Base-by-base conservation (phyloP, 2,329 filamentous ascomycete species). In the Diaporthe vexans region DNA sequence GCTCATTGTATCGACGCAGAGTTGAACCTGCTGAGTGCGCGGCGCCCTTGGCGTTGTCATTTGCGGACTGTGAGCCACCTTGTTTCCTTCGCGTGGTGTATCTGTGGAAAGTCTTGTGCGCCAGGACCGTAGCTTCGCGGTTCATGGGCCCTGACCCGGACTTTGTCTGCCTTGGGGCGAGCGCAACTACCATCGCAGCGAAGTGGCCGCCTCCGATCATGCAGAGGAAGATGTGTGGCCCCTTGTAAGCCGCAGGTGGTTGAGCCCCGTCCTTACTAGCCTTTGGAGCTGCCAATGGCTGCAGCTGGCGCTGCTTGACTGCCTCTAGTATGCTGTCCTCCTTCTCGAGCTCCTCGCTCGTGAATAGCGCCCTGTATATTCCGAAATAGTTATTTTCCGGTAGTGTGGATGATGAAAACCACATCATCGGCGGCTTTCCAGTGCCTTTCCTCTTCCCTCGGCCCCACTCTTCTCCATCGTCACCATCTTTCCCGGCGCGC, bases 181-280 rank as follows among this genome's bases (percentile, higher is more conserved):
- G 88, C 0, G 95, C 95, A 15, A 99, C 94, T 15, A 98, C 88
- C 95, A 98, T 98, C 68, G 94, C 97, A 0, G 97, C 97, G 81
- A 99, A 99, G 82, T 99, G 97, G 0, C 97, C 97, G 75, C 97
- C 97, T 33, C 97, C 97, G 68, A 99, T 97, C 97, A 99, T 99
- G 84, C 95, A 98, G 63, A 99, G 89, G 81, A 99, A 98, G 67
- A 98, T 91, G 81, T 98, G 95, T 2, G 95, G 94, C 10, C 93
- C 92, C 33, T 91, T 90, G 80, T 93, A 91, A 4, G 86, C 86
- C 13, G 89, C 84, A 1, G 87, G 85, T 3, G 89, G 86, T 7
- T 91, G 82, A 21, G 86, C 85, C 2, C 91, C 90, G 63, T 92
- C 91, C 73, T 90, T 91, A 51, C 87, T 84, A 2, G 89, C 85